Conservation (phyloP, 2,329 filamentous ascomycete genomes). For the Colletotrichum australisinense region DNA sequence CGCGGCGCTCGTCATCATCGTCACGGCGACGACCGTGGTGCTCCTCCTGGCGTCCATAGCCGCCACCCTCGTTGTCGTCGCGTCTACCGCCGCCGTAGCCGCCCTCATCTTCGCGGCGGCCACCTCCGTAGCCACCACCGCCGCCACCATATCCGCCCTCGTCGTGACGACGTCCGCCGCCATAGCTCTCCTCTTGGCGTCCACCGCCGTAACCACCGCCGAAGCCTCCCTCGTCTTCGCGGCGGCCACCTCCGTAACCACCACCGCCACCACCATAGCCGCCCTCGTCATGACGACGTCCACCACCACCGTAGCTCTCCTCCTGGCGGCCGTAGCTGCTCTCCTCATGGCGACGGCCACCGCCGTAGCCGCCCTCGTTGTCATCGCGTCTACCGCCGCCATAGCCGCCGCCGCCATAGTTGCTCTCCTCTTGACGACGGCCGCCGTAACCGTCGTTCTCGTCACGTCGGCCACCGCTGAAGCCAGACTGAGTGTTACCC, state of each 20-base stretch:
- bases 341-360: constrained; percentile 31
- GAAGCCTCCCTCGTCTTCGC: constrained; percentile 39
- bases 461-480: constrained; percentile 38
- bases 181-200: constrained; percentile 37
- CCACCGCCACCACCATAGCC: constrained; percentile 31
- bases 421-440: constrained; percentile 42
- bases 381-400: constrained; percentile 32
- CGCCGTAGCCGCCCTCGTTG: constrained; percentile 38
- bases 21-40: constrained; percentile 33
- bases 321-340: constrained; percentile 31
- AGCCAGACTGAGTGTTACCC: constrained; percentile 44
- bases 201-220: constrained; percentile 37
- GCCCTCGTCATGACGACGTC: constrained; percentile 22
- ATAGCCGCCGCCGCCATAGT: constrained; percentile 38
- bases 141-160: constrained; percentile 37
- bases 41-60: constrained; percentile 37
- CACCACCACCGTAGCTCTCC: constrained; percentile 35
- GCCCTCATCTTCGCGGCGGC: constrained; percentile 32
- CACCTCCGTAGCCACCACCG: constrained; percentile 17
- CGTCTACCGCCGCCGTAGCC: constrained; percentile 39
- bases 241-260: constrained; percentile 36
- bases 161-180: constrained; percentile 40
- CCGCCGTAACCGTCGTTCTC: constrained; percentile 40
- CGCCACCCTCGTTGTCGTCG: constrained; percentile 38
- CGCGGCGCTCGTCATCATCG: constrained; percentile 29